A percentile compares a stretch with the other conserved stretches of the same genome.
Conservation (phyloP, 2,329 filamentous ascomycete species). For the Cadophora gregata region DNA sequence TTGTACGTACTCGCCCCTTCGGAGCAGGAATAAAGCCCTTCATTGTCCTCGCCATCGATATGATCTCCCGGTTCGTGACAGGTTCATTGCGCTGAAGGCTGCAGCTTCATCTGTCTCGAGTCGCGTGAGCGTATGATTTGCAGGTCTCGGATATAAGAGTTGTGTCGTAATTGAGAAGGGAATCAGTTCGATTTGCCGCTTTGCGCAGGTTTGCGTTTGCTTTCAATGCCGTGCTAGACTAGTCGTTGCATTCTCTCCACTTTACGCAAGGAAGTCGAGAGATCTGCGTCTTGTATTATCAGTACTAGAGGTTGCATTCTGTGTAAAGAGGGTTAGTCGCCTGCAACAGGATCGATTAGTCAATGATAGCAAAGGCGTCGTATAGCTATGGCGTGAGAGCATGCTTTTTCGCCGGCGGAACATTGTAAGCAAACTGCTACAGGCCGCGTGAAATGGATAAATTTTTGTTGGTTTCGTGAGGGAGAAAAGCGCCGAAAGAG, state of each 20-base stretch:
- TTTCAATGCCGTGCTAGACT: conserved; percentile 14
- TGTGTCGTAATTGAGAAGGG: not conserved
- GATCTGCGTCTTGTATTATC: conserved; percentile 18
- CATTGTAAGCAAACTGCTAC: not conserved
- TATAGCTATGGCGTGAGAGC: conserved; percentile 15
- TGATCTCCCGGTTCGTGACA: conserved; percentile 10
- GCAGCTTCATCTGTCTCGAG: not conserved
- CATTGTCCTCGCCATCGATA: conserved; percentile 31
- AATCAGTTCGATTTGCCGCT: conserved; percentile 5
- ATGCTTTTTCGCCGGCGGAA: conserved; percentile 10
- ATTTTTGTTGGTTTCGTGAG: not conserved
- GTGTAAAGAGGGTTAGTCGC: conserved; percentile 3
- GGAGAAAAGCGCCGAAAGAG: conserved; percentile 7
- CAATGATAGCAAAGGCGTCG: conserved; percentile 18
- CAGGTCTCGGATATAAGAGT: not conserved
- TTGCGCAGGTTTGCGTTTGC: not conserved
- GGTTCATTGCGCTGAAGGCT: conserved; percentile 19
- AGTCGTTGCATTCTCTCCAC: conserved; percentile 18
- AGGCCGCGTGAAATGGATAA: conserved; percentile 10
- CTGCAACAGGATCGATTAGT: conserved; percentile 22
- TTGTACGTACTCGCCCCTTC: conserved; percentile 40
- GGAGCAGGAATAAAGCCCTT: conserved; percentile 37
- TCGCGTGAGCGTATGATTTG: not conserved
- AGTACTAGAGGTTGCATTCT: not conserved
- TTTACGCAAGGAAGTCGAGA: conserved; percentile 5